Base-by-base conservation (phyloP, 768 basidiomycete species). In the Leccinellum rugosiceps region DNA sequence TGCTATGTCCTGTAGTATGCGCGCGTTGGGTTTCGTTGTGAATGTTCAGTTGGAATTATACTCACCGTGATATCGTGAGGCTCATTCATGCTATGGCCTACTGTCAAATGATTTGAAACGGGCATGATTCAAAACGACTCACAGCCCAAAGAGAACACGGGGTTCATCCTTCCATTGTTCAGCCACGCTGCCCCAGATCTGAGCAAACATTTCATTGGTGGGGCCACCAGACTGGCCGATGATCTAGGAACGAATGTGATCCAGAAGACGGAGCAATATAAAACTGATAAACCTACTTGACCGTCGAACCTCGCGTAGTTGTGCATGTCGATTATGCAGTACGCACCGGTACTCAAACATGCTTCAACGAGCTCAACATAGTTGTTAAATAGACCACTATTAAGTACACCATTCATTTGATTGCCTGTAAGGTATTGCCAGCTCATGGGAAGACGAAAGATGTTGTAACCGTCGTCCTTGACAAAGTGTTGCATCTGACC, bases 401-500 rank as follows among this genome's bases (percentile, higher is more conserved):
- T 68, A 26, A 85, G 65, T 6, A 73, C 63, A 3, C 76, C 78
- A 31, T 73, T 75, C 41, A 72, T 61, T 21, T 74, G 66, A 57
- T 72, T 62, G 60, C 74, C 69, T 0, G 74, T 75, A 44, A 82
- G 72, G 66, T 74, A 82, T 62, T 85, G 85, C 83, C 85, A 86
- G 25, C 77, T 80, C 6, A 83, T 79, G 1, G 85, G 83, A 19
- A 85, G 76, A 53, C 85, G 83, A 76, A 85, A 83, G 7, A 76
- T 71, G 54, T 82, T 83, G 74, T 78, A 82, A 3, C 77, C 78
- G 57, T 85, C 81, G 58, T 83, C 70, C 0, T 76, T 65, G 50
- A 79, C 77, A 58, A 86, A 87, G 65, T 87, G 85, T 44, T 75
- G 63, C 81, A 87, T 86, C 64, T 86, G 85, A n/a, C 81, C 79